Percentiles rank a stretch among this genome's conserved stretches.
Evolutionary conservation across 768 basidiomycete species (phyloP).

Genomic region (Termitomyces sp.): DNA sequence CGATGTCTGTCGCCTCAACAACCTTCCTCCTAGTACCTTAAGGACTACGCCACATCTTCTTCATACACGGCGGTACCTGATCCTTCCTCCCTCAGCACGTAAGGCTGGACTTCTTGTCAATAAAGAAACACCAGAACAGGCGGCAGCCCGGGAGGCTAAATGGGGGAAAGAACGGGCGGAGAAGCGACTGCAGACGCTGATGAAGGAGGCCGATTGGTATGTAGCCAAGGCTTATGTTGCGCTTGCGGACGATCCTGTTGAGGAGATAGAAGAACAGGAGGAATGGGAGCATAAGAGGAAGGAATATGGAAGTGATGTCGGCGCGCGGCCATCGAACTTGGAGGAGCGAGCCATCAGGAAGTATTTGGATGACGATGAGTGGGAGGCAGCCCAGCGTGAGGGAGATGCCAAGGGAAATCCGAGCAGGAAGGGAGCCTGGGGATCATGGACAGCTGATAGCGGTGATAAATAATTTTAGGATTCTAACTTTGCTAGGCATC

Average conservation of each 20-base stretch:
- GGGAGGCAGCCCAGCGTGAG: constrained; percentile 45
- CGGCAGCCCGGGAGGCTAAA: constrained; percentile 39
- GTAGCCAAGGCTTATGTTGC: constrained; percentile 71
- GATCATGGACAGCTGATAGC: neutral
- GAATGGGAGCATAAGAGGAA: constrained; percentile 27
- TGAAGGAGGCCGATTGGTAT: constrained; percentile 67
- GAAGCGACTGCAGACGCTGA: constrained; percentile 59
- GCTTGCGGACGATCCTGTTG: constrained; percentile 49
- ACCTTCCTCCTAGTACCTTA: constrained; percentile 61
- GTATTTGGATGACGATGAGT: constrained; percentile 70
- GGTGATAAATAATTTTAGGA: neutral
- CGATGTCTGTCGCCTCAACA: constrained; percentile 64
- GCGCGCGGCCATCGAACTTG: constrained; percentile 22
- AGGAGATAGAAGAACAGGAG: constrained; percentile 29
- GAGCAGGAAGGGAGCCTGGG: constrained; percentile 9
- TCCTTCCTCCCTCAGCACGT: constrained; percentile 47
- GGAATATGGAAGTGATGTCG: constrained; percentile 2
- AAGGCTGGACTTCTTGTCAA: constrained; percentile 21
- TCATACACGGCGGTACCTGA: constrained; percentile 61
- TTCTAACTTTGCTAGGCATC: neutral
- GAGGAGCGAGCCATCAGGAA: constrained; percentile 53
- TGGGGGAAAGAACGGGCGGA: constrained; percentile 54
- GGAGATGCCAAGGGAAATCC: constrained; percentile 2
- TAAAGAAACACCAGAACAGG: constrained; percentile 23
- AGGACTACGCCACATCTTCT: constrained; percentile 72